Evolutionary conservation across 768 basidiomycete genomes (phyloP), one percentile per base, ranked within the genome.

Genomic region (Xerocomellus amylosporus): DNA sequence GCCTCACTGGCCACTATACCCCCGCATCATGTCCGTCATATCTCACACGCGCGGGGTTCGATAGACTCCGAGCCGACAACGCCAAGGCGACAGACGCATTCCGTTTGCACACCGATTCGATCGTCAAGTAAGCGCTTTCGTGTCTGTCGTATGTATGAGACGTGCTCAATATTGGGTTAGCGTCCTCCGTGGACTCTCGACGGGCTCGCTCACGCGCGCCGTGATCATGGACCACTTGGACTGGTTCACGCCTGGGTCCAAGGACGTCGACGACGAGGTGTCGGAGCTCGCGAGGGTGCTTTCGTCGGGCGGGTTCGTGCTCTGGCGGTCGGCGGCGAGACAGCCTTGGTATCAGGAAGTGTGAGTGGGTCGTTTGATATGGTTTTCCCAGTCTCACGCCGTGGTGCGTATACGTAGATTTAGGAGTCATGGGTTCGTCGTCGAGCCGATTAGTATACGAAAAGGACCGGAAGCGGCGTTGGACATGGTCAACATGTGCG

Each of bases 211-310:
- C 42, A 87, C 84, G 33, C 79, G 84, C 26, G 79, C 81, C 12
- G 77, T 88, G 28, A 75, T 88, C 53, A 88, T 88, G 87, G 87
- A 89, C 66, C 83, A 84, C 46, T 75, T 87, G 46, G 84, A 85
- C 59, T 83, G 79, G 76, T 80, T 83, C 49, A 58, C 75, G 0
- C 81, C 81, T 0, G 75, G 77, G 4, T 73, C 78, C 15, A 66
- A 68, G 46, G 77, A 79, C 37, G 71, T 75, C 1, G 78, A 82
- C 34, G 75, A 78, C 34, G 85, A 88, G 63, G 74, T 85, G 19
- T 26, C 22, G 2, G 79, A 86, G 58, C 75, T 87, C 43, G 71
- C 75, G 46, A 74, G 84, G 2, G 85, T 83, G 1, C 66, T 87
- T n/a, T 71, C 77, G 0, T 66, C 75, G 0, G 83, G 82, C 0